A percentile compares a stretch with the other conserved stretches of the same genome.
Evolutionary conservation across 805 yeast genomes (phyloP).

Genomic region (Candida taoyuanica): DNA sequence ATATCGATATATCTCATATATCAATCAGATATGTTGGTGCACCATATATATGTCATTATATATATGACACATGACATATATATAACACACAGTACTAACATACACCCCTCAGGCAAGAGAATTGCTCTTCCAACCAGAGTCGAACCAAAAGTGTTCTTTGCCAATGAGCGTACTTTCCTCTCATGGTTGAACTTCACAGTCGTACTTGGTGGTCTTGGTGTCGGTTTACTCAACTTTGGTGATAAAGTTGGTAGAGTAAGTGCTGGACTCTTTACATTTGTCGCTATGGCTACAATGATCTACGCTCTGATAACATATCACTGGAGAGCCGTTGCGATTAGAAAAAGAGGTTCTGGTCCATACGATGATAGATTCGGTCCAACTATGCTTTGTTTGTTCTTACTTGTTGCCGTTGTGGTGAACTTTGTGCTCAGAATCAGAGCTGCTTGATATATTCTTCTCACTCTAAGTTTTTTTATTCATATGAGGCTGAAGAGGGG

Average conservation of each 20-base stretch:
- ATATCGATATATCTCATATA: too few relatives aligned
- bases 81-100: slow-evolving; percentile 7
- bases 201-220: slow-evolving; percentile 92
- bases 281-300: slow-evolving; percentile 97
- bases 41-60: too few relatives aligned
- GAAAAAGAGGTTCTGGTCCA: slow-evolving; percentile 98
- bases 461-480: neutral
- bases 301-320: slow-evolving; percentile 95
- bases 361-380: slow-evolving; percentile 99
- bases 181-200: slow-evolving; percentile 99
- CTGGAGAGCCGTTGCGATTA: slow-evolving; percentile 99
- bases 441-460: slow-evolving; percentile 10
- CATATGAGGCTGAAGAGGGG: neutral
- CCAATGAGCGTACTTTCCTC: slow-evolving; percentile 96
- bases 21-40: too few relatives aligned
- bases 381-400: slow-evolving; percentile 91
- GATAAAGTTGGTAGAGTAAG: slow-evolving; percentile 88
- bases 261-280: slow-evolving; percentile 90
- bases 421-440: slow-evolving; percentile 73
- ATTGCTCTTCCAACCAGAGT: slow-evolving; percentile 97
- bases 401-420: slow-evolving; percentile 87
- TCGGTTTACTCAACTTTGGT: slow-evolving; percentile 94
- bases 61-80: neutral
- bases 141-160: slow-evolving; percentile 98
- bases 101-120: slow-evolving; percentile 56